Conservation (phyloP, 2,329 filamentous ascomycete genomes). For the Ceratocystis albifundus region DNA sequence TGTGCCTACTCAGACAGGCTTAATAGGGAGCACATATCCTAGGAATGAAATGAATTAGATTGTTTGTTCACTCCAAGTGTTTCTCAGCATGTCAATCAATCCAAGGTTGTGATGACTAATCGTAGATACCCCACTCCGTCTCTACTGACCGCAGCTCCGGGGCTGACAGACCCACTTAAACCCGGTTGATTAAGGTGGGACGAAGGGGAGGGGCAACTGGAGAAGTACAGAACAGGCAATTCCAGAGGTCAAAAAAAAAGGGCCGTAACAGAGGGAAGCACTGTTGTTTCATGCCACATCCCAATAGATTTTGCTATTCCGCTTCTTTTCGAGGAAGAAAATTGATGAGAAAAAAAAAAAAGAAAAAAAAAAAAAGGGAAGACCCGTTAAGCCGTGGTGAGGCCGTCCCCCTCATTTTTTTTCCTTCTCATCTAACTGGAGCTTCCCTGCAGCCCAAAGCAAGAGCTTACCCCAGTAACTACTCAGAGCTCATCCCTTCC, state of each 20-base stretch:
- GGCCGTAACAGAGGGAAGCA: neutral
- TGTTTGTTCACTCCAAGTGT: too few species aligned
- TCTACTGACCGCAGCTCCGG: neutral
- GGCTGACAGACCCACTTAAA: slow-evolving; percentile 1
- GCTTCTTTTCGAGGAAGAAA: neutral
- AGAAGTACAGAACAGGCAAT: neutral
- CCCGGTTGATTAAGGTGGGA: slow-evolving; percentile 1
- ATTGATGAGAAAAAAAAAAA: too few species aligned
- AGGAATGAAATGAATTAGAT: too few species aligned
- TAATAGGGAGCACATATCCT: too few species aligned
- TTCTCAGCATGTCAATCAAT: too few species aligned
- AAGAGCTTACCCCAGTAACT: slow-evolving; percentile 9
- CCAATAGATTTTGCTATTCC: neutral
- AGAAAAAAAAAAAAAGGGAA: neutral
- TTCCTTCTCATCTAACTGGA: neutral
- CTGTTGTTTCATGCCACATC: neutral
- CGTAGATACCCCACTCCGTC: neutral
- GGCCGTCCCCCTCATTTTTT: slow-evolving; percentile 9
- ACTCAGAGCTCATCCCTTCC: slow-evolving; percentile 1
- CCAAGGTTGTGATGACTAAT: neutral
- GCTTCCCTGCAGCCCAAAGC: slow-evolving; percentile 11
- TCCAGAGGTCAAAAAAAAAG: neutral
- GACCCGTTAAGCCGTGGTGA: neutral
- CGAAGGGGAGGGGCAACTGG: slow-evolving; percentile 1
- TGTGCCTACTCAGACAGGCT: too few species aligned